Evolutionary conservation across 1,139 yeast genomes (phyloP).

Genomic region (Debaryomyces udenii): DNA sequence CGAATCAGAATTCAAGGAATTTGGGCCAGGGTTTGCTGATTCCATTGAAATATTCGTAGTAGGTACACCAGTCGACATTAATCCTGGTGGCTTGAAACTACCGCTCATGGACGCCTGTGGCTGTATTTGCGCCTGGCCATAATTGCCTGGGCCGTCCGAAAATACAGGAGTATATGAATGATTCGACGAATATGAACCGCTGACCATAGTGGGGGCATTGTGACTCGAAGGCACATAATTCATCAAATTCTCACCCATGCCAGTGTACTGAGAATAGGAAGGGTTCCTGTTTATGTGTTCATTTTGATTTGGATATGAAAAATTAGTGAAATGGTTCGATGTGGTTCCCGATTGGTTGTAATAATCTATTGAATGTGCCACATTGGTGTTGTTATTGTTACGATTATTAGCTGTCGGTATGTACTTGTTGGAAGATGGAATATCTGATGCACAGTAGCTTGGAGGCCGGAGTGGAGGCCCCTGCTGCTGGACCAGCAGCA

Average conservation of each 20-base stretch:
- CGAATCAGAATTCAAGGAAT: conserved; percentile 10
- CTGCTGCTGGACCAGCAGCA: conserved; percentile 2
- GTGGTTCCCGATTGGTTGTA: conserved; percentile 1
- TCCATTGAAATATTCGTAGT: conserved; percentile 53
- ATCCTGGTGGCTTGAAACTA: conserved; percentile 23
- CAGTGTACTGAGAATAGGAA: conserved; percentile 3
- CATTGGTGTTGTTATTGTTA: neutral
- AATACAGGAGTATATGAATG: conserved; percentile 42
- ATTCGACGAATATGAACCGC: conserved; percentile 49
- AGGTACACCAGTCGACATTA: conserved; percentile 43
- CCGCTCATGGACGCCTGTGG: conserved; percentile 14
- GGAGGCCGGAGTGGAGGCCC: conserved; percentile 6
- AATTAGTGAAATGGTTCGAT: conserved; percentile 9
- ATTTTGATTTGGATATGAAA: conserved; percentile 11
- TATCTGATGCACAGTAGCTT: conserved; percentile 3
- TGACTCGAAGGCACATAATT: conserved; percentile 50
- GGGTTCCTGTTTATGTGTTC: conserved; percentile 2
- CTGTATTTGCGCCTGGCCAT: conserved; percentile 10
- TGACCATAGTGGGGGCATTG: conserved; percentile 58
- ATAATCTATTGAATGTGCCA: conserved; percentile 10
- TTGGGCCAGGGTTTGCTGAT: conserved; percentile 34
- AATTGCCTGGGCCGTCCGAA: conserved; percentile 14
- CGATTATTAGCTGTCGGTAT: conserved; percentile 12
- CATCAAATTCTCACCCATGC: conserved; percentile 27
- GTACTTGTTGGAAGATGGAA: conserved; percentile 10